Evolutionary conservation across 257 asterid genomes (phyloP).

Genomic region (Handroanthus guayacan): DNA sequence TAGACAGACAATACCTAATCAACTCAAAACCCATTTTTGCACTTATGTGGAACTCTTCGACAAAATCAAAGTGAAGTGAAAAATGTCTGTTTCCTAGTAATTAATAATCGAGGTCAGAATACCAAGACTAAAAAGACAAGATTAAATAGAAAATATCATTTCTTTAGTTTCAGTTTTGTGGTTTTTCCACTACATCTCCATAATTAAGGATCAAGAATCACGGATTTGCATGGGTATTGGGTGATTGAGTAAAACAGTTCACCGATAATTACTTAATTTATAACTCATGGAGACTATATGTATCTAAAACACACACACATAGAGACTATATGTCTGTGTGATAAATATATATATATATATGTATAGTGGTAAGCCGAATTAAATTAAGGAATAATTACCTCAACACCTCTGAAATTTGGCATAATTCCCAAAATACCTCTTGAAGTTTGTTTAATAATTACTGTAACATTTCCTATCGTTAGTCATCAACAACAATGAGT

Average conservation of each 20-base stretch:
- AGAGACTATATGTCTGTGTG: no score
- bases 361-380: no score
- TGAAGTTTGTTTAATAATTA: no score
- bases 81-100: conserved; percentile 46
- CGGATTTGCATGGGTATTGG: conserved; percentile 20
- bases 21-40: conserved; percentile 38
- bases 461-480: no score
- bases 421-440: no score
- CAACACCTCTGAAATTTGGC: no score
- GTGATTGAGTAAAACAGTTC: background rate
- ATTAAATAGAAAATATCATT: conserved; percentile 5
- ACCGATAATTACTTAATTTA: background rate
- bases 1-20: conserved; percentile 58
- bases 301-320: background rate
- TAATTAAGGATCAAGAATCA: conserved; percentile 36
- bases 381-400: no score
- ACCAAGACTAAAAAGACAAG: conserved; percentile 32
- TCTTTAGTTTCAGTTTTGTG: conserved; percentile 5
- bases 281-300: background rate
- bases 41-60: conserved; percentile 36
- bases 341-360: background rate
- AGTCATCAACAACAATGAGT: no score
- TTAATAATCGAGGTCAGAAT: conserved; percentile 29
- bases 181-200: conserved; percentile 16
- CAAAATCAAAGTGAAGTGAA: conserved; percentile 39